Conservation (phyloP, 345 rosid species). For the Citrus sinensis region DVS_A1.0 CM039163.1:47593501-47594000, state of each 20-base stretch:
- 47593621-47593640: not conserved
- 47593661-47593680: not conserved
- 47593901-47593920: conserved; percentile 91
- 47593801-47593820: not conserved
- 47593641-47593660: not conserved
- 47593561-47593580: not conserved
- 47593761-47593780: not conserved
- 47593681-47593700: not conserved
- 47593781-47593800: not conserved
- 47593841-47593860: not conserved
- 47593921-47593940: conserved; percentile 33
- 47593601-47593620: not conserved
- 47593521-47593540: not conserved
- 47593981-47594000: conserved; percentile 75
- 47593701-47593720: not conserved
- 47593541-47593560: not conserved
- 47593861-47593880: conserved; percentile 48
- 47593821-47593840: conserved; percentile 8
- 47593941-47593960: conserved; percentile 35
- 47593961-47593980: conserved; percentile 38
- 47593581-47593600: not conserved
- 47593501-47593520: not conserved
- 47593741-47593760: not conserved
- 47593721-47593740: no score
- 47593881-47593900: conserved; percentile 97